Conservation (phyloP, 352 stramenopile genomes). For the Phytophthora meadii region DNA sequence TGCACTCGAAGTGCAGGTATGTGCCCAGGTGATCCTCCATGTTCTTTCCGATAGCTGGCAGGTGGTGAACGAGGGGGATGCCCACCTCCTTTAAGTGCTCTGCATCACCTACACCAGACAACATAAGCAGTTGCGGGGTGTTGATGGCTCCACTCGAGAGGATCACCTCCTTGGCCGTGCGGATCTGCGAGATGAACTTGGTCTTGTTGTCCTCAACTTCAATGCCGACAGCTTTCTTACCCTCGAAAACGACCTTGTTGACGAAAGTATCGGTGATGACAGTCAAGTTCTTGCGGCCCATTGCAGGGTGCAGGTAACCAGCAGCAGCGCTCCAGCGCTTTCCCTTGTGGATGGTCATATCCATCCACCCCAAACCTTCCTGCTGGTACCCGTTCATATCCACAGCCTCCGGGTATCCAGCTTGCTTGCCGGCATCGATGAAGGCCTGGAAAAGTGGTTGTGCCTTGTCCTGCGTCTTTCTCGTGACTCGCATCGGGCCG, state of each 20-base stretch:
- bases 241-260: slow-evolving; percentile 81
- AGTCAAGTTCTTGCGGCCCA: slow-evolving; percentile 65
- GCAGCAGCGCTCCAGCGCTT: slow-evolving; percentile 70
- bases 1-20: slow-evolving; percentile 86
- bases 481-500: slow-evolving; percentile 68
- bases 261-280: slow-evolving; percentile 81
- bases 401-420: slow-evolving; percentile 77
- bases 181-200: slow-evolving; percentile 49
- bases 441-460: slow-evolving; percentile 85
- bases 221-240: slow-evolving; percentile 71
- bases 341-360: slow-evolving; percentile 84
- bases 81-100: slow-evolving; percentile 72
- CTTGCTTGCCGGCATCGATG: slow-evolving; percentile 78
- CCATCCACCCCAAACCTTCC: slow-evolving; percentile 87
- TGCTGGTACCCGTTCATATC: slow-evolving; percentile 90
- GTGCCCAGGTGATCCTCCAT: slow-evolving; percentile 88
- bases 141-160: slow-evolving; percentile 87
- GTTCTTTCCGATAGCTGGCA: slow-evolving; percentile 81
- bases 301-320: slow-evolving; percentile 67
- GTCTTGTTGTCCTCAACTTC: slow-evolving; percentile 67
- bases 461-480: slow-evolving; percentile 52
- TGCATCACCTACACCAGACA: slow-evolving; percentile 79
- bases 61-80: slow-evolving; percentile 73
- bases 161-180: slow-evolving; percentile 82
- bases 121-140: slow-evolving; percentile 83